A percentile compares a stretch with the other conserved stretches of the same genome.
Conservation (phyloP, 768 basidiomycete species). For the Leccinum olivaceopallidum region DNA sequence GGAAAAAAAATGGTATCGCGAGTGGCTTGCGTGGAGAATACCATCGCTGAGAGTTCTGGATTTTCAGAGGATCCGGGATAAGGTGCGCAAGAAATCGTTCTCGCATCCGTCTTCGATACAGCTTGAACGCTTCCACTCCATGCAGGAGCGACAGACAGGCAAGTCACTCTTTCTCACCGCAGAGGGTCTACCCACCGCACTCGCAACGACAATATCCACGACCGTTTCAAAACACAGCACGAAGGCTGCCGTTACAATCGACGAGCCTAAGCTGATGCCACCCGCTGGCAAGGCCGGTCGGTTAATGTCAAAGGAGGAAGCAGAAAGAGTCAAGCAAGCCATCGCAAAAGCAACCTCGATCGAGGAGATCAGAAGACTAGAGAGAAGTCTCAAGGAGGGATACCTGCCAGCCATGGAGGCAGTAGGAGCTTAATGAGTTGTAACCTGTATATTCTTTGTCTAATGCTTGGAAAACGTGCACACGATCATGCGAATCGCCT, state of each 20-base stretch:
- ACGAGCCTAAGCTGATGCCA: constrained; percentile 71
- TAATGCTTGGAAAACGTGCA: constrained; percentile 16
- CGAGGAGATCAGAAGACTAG: constrained; percentile 83
- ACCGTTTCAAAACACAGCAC: constrained; percentile 67
- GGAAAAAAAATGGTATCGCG: constrained; percentile 95
- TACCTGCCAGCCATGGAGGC: constrained; percentile 78
- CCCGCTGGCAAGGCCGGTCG: constrained; percentile 72
- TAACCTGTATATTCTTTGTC: constrained; percentile 34
- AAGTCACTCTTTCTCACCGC: constrained; percentile 79
- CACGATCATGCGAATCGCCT: background rate
- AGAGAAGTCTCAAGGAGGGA: constrained; percentile 81
- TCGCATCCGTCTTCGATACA: constrained; percentile 20
- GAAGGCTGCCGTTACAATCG: constrained; percentile 64
- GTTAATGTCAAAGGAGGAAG: constrained; percentile 90
- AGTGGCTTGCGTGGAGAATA: constrained; percentile 91
- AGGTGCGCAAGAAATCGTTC: constrained; percentile 62
- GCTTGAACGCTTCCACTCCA: constrained; percentile 29
- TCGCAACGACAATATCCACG: constrained; percentile 75
- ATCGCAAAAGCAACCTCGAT: constrained; percentile 90
- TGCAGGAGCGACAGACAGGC: constrained; percentile 77
- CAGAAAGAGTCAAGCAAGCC: constrained; percentile 81
- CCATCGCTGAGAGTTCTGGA: constrained; percentile 88
- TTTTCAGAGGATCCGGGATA: constrained; percentile 93
- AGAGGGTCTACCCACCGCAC: constrained; percentile 73
- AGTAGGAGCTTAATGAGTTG: constrained; percentile 64